Percentiles rank a stretch among this genome's conserved stretches.
Evolutionary conservation across 129 eudicot genomes (phyloP).

Genomic region (Escallonia rubra): DNA sequence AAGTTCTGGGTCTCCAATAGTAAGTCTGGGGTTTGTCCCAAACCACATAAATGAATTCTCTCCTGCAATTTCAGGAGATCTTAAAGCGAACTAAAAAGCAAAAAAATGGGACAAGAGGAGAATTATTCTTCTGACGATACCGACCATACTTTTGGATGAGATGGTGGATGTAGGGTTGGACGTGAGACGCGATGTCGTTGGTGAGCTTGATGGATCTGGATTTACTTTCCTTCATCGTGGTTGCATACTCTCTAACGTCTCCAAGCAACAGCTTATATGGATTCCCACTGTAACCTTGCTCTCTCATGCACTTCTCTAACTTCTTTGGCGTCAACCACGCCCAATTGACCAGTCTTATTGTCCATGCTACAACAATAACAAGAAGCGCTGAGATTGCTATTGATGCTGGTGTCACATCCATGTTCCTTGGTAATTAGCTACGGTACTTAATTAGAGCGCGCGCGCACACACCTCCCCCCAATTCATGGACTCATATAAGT

Average conservation of each 20-base stretch:
- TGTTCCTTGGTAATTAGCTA: not conserved
- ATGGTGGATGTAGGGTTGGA: too few species aligned
- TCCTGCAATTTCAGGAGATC: not conserved
- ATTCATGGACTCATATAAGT: not conserved
- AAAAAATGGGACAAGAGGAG: not conserved
- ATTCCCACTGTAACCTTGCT: constrained; percentile 34
- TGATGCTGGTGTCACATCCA: not conserved
- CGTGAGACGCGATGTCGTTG: not conserved
- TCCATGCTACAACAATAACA: constrained; percentile 7
- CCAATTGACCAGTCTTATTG: constrained; percentile 26
- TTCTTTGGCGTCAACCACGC: constrained; percentile 38
- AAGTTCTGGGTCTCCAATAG: constrained; percentile 21
- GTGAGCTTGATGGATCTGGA: constrained; percentile 9
- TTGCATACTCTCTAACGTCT: constrained; percentile 23
- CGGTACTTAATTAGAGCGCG: not conserved
- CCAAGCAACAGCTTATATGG: constrained; percentile 31
- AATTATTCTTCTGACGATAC: not conserved
- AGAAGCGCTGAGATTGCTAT: constrained; percentile 8
- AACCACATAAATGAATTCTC: not conserved
- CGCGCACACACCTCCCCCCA: not conserved
- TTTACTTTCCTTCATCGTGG: constrained; percentile 12
- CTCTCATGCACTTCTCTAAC: constrained; percentile 18
- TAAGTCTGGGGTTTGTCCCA: constrained; percentile 14
- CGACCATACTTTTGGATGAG: not conserved
- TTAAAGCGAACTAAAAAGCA: not conserved